phyloP scores from a whole-genome alignment of 2,329 filamentous ascomycete species.

The Mycosphaerelloides madeirae region DNA sequence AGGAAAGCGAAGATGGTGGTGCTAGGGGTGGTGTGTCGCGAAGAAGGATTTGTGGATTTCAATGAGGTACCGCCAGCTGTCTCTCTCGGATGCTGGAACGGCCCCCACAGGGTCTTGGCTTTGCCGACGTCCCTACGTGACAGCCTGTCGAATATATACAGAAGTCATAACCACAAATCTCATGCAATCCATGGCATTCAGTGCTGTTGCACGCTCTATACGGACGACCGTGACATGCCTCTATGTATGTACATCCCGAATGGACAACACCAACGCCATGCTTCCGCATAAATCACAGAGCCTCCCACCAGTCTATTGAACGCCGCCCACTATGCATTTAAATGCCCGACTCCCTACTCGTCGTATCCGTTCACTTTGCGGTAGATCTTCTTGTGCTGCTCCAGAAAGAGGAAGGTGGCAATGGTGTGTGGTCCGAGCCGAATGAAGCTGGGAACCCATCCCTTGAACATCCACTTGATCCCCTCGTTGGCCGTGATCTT shows the following conservation, averaged over 20 bases:
- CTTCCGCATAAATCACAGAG: not conserved
- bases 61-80: not conserved
- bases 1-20: not conserved
- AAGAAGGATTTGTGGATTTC: not conserved
- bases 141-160: too few species aligned
- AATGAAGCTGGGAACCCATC: slow-evolving; percentile 77
- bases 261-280: slow-evolving; percentile 4
- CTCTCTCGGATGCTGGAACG: too few species aligned
- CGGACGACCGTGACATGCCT: too few species aligned
- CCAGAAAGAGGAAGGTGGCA: slow-evolving; percentile 78
- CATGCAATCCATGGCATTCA: too few species aligned
- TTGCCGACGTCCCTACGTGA: too few species aligned
- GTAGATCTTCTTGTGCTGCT: slow-evolving; percentile 79
- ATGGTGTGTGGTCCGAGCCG: slow-evolving; percentile 71
- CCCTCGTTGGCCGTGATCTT: slow-evolving; percentile 69
- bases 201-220: too few species aligned
- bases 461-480: slow-evolving; percentile 78
- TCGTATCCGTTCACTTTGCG: slow-evolving; percentile 35
- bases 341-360: slow-evolving; percentile 1
- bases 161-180: too few species aligned
- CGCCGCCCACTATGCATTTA: not conserved
- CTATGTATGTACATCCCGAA: too few species aligned
- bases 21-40: not conserved
- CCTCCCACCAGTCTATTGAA: not conserved
- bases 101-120: too few species aligned